Evolutionary conservation across 1,139 yeast genomes (phyloP).

Genomic region (Zygotorulaspora mrakii): DNA sequence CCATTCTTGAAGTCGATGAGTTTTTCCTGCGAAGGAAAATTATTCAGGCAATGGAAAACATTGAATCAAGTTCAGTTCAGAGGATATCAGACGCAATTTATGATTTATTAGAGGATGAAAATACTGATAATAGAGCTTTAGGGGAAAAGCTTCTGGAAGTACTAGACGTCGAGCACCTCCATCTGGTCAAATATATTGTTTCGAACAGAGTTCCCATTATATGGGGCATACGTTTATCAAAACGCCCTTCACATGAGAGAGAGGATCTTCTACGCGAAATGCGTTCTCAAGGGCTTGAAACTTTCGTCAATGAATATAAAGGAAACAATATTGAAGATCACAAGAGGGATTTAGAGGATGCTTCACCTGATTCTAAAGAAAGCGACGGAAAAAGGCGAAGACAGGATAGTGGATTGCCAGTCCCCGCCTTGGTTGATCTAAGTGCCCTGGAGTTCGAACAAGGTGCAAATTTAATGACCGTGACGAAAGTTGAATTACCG

Average conservation of each 20-base stretch:
- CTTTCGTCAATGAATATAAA: slow-evolving; percentile 37
- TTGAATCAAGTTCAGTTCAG: slow-evolving; percentile 8
- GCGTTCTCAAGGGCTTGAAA: slow-evolving; percentile 36
- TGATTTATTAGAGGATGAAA: slow-evolving; percentile 37
- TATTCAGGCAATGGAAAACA: slow-evolving; percentile 14
- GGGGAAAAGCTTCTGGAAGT: slow-evolving; percentile 52
- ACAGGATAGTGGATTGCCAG: neutral
- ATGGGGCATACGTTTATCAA: slow-evolving; percentile 50
- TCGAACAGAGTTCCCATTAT: slow-evolving; percentile 52
- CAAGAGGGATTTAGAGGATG: slow-evolving; percentile 22
- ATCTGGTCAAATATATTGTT: slow-evolving; percentile 47
- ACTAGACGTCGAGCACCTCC: slow-evolving; percentile 50
- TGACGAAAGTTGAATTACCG: slow-evolving; percentile 65
- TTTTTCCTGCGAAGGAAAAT: slow-evolving; percentile 49
- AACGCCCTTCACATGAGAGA: slow-evolving; percentile 40
- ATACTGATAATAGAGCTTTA: slow-evolving; percentile 43
- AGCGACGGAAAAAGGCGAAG: slow-evolving; percentile 28
- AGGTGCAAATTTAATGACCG: slow-evolving; percentile 65
- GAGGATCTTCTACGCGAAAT: slow-evolving; percentile 37
- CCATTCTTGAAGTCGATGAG: slow-evolving; percentile 45
- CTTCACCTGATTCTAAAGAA: no score
- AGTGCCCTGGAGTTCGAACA: slow-evolving; percentile 64
- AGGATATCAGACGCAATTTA: slow-evolving; percentile 27
- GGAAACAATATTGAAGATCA: slow-evolving; percentile 19
- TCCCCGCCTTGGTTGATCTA: slow-evolving; percentile 60